Evolutionary conservation across 371 early-diverging fungal species (phyloP).

Genomic region (Mucor lusitanicus): DNA sequence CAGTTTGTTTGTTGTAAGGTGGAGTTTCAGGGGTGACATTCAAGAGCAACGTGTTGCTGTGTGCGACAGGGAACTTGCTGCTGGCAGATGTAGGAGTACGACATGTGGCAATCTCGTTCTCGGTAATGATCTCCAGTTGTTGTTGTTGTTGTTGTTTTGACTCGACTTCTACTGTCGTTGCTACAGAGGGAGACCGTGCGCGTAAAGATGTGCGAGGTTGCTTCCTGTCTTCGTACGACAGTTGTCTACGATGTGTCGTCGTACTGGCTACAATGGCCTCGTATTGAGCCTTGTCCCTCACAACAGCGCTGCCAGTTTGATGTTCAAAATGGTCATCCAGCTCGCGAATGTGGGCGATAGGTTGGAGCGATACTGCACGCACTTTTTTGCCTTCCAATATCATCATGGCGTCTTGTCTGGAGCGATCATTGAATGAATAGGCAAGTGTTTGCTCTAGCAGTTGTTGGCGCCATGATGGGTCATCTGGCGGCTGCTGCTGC

Average conservation of each 20-base stretch:
- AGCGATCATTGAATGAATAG: constrained; percentile 15
- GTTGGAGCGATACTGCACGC: constrained; percentile 7
- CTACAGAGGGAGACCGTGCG: constrained; percentile 13
- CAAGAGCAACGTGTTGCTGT: background rate
- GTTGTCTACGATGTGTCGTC: constrained; percentile 21
- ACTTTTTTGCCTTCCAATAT: constrained; percentile 23
- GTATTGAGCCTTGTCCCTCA: constrained; percentile 33
- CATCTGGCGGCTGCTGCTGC: background rate
- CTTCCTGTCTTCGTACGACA: constrained; percentile 16
- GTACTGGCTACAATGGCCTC: constrained; percentile 38
- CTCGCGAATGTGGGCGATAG: constrained; percentile 14
- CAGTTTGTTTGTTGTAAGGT: constrained; percentile 19
- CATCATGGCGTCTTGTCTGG: constrained; percentile 36
- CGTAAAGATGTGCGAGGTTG: constrained; percentile 14
- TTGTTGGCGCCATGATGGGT: constrained; percentile 1
- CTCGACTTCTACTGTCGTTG: background rate
- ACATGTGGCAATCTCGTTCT: constrained; percentile 9
- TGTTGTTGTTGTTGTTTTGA: background rate
- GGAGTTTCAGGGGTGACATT: constrained; percentile 21
- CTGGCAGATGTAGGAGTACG: background rate
- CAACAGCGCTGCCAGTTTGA: constrained; percentile 15
- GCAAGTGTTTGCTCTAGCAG: constrained; percentile 8
- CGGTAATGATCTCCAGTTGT: constrained; percentile 15
- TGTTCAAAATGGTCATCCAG: constrained; percentile 17
- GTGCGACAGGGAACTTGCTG: background rate